phyloP scores from a whole-genome alignment of 805 yeast species.

The Peterozyma toletana region DNA sequence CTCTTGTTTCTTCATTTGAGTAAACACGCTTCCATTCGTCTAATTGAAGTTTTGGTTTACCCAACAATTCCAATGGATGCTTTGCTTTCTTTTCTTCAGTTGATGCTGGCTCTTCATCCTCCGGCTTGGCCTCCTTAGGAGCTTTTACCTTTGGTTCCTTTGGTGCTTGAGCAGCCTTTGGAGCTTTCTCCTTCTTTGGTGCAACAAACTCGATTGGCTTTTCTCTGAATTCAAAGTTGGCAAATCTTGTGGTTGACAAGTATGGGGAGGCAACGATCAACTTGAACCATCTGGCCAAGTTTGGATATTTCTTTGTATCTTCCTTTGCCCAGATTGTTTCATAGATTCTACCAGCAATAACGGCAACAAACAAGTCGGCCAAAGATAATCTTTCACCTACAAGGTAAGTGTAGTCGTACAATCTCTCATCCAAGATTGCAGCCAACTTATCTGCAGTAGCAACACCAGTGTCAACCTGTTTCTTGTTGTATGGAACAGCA shows the following conservation, averaged over 20 bases:
- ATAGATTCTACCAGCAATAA: constrained; percentile 39
- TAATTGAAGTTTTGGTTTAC: constrained; percentile 50
- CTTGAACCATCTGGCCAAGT: constrained; percentile 43
- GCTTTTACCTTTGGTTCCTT: constrained; percentile 16
- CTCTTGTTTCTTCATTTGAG: constrained; percentile 89
- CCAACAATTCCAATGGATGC: constrained; percentile 78
- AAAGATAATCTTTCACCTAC: constrained; percentile 55
- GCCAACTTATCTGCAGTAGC: constrained; percentile 31
- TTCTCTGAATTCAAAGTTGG: constrained; percentile 50
- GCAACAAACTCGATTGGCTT: constrained; percentile 63
- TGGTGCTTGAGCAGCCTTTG: constrained; percentile 11
- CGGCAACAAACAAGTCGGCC: constrained; percentile 38
- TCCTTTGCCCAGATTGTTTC: constrained; percentile 36
- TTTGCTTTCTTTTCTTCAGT: constrained; percentile 48
- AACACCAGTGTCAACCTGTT: constrained; percentile 26
- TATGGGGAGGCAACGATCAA: constrained; percentile 19
- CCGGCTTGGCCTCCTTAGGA: constrained; percentile 25
- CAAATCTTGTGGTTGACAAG: constrained; percentile 39
- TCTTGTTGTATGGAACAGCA: constrained; percentile 70
- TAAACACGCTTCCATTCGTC: constrained; percentile 87
- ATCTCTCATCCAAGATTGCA: constrained; percentile 45
- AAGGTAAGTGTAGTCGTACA: constrained; percentile 55
- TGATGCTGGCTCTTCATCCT: neutral
- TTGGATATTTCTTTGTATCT: constrained; percentile 44
- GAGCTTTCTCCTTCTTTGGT: constrained; percentile 35